Evolutionary conservation across 2,329 filamentous ascomycete genomes (phyloP).

Genomic region (Stachybotrys elegans): DNA sequence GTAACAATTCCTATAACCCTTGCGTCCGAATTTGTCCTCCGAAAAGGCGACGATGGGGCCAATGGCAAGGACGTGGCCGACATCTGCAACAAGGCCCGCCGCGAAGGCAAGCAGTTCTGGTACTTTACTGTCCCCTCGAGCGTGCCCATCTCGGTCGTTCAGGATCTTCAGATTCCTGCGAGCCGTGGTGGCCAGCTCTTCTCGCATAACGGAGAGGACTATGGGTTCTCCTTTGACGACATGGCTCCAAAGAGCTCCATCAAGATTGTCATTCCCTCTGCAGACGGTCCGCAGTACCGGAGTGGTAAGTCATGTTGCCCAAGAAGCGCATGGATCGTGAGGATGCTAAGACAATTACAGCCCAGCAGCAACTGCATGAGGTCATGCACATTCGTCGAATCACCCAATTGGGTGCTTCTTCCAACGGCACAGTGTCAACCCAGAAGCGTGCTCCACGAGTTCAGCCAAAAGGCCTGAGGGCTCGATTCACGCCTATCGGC

Average conservation of each 20-base stretch:
- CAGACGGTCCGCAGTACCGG: conserved; percentile 45
- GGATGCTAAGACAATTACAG: too few species aligned
- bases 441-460: conserved; percentile 49
- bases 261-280: conserved; percentile 56
- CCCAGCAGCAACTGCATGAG: conserved; percentile 43
- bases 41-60: conserved; percentile 36
- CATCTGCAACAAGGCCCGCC: conserved; percentile 52
- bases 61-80: conserved; percentile 42
- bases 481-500: conserved; percentile 64
- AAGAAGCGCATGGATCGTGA: too few species aligned
- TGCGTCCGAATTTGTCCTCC: conserved; percentile 48
- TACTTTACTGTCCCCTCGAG: conserved; percentile 71
- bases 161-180: conserved; percentile 57
- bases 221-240: conserved; percentile 52
- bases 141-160: conserved; percentile 62
- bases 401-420: conserved; percentile 46
- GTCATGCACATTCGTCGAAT: conserved; percentile 63
- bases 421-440: conserved; percentile 30
- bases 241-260: conserved; percentile 45
- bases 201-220: conserved; percentile 59
- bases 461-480: conserved; percentile 63
- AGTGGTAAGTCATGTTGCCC: too few species aligned
- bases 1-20: conserved; percentile 40
- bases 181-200: conserved; percentile 52
- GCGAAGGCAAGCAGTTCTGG: conserved; percentile 72